Percentiles rank a stretch among this genome's conserved stretches.
phyloP scores from a whole-genome alignment of 208 protist genomes.

The Trypanosoma conorhini region DNA sequence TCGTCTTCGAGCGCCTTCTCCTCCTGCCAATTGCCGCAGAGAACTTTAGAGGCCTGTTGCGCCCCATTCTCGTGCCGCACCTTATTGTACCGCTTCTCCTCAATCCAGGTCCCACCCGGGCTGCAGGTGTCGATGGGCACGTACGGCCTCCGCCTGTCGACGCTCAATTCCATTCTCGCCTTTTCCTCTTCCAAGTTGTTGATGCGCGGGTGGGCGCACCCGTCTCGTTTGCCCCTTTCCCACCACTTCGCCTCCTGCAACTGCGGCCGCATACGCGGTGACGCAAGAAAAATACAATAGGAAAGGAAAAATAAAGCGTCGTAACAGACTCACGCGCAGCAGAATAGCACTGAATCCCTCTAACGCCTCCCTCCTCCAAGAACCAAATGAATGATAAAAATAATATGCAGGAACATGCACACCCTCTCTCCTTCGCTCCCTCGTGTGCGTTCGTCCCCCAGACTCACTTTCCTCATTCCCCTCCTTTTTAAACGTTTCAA shows the following conservation, averaged over 20 bases:
- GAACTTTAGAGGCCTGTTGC: constrained; percentile 49
- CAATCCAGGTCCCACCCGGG: constrained; percentile 79
- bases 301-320: background rate
- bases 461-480: constrained; percentile 12
- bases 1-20: constrained; percentile 78
- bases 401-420: background rate
- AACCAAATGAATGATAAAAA: constrained; percentile 8
- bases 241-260: background rate
- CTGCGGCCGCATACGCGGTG: background rate
- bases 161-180: constrained; percentile 32
- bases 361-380: background rate
- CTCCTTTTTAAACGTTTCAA: constrained; percentile 24
- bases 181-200: background rate
- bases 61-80: constrained; percentile 39
- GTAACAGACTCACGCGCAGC: background rate
- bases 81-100: constrained; percentile 90
- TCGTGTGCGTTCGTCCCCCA: background rate
- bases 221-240: background rate
- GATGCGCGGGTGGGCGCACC: background rate
- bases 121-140: constrained; percentile 89
- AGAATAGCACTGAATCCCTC: background rate
- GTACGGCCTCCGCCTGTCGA: constrained; percentile 64
- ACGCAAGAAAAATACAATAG: constrained; percentile 1
- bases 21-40: constrained; percentile 91
- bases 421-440: background rate